Percentiles rank a stretch among this genome's conserved stretches.
Conservation (phyloP, 768 basidiomycete genomes). For the Amanita pseudoporphyria region DNA sequence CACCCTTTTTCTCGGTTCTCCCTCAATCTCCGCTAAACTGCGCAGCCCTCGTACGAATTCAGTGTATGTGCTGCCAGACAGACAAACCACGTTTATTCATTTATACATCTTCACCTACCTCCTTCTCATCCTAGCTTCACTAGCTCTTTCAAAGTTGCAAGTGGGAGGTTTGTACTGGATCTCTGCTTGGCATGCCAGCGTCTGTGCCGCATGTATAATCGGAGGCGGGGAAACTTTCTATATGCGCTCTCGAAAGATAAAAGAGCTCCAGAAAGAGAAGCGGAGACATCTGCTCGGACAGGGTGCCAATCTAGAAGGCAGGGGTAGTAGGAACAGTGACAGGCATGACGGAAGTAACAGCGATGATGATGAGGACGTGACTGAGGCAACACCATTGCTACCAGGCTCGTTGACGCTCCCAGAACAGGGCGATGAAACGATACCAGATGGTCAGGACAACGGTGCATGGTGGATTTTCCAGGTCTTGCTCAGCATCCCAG, state of each 20-base stretch:
- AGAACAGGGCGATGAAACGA: slow-evolving; percentile 12
- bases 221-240: slow-evolving; percentile 24
- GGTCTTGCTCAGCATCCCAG: slow-evolving; percentile 18
- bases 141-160: slow-evolving; percentile 28
- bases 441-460: slow-evolving; percentile 12
- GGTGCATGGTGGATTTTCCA: slow-evolving; percentile 23
- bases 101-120: slow-evolving; percentile 51
- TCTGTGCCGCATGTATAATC: slow-evolving; percentile 31
- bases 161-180: slow-evolving; percentile 50
- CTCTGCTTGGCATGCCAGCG: slow-evolving; percentile 41
- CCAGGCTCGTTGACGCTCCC: slow-evolving; percentile 3
- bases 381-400: slow-evolving; percentile 3
- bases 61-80: slow-evolving; percentile 12
- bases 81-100: slow-evolving; percentile 38
- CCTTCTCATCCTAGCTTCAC: slow-evolving; percentile 41
- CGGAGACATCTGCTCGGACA: neutral
- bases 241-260: neutral
- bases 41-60: neutral
- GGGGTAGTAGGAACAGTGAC: neutral
- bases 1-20: slow-evolving; percentile 30
- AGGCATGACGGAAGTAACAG: neutral
- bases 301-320: neutral
- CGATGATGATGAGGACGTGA: slow-evolving; percentile 4
- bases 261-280: slow-evolving; percentile 5
- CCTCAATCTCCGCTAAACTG: slow-evolving; percentile 20